Conservation (phyloP, 768 basidiomycete genomes). For the Cubamyces sp. region DNA sequence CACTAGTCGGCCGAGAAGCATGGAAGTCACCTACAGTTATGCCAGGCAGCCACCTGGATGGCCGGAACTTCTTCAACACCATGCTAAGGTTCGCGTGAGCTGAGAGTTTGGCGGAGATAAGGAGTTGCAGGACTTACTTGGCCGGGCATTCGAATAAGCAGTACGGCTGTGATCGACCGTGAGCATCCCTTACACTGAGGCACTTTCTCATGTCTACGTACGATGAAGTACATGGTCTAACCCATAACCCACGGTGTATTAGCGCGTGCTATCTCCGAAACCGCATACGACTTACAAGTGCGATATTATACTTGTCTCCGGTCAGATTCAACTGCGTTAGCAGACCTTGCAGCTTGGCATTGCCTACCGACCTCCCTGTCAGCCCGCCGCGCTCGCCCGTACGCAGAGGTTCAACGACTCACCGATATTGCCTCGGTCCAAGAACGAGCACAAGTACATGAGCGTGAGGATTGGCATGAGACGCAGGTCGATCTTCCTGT, state of each 20-base stretch:
- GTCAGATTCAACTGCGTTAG: constrained; percentile 55
- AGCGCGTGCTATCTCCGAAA: too few species aligned
- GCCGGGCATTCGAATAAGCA: constrained; percentile 63
- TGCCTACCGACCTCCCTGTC: constrained; percentile 19
- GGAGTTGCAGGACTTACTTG: constrained; percentile 49
- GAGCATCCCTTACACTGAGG: neutral
- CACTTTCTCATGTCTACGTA: constrained; percentile 35
- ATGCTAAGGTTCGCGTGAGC: constrained; percentile 33
- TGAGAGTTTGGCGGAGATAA: neutral
- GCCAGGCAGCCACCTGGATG: constrained; percentile 71
- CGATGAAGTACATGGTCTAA: constrained; percentile 74
- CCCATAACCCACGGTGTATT: too few species aligned
- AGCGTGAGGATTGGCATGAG: constrained; percentile 36
- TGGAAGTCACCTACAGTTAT: constrained; percentile 52
- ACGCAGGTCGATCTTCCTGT: constrained; percentile 37
- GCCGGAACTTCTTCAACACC: constrained; percentile 64
- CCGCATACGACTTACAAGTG: constrained; percentile 53
- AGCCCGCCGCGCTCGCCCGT: neutral
- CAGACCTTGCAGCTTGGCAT: constrained; percentile 49
- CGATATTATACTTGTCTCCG: constrained; percentile 67
- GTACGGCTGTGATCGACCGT: neutral
- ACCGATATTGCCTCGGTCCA: constrained; percentile 34
- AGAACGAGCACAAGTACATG: constrained; percentile 38
- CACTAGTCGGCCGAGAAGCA: neutral
- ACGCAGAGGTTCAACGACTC: neutral